A percentile compares a stretch with the other conserved stretches of the same genome.
Conservation (phyloP, 768 basidiomycete genomes). For the Agaricus subrufescens region DNA sequence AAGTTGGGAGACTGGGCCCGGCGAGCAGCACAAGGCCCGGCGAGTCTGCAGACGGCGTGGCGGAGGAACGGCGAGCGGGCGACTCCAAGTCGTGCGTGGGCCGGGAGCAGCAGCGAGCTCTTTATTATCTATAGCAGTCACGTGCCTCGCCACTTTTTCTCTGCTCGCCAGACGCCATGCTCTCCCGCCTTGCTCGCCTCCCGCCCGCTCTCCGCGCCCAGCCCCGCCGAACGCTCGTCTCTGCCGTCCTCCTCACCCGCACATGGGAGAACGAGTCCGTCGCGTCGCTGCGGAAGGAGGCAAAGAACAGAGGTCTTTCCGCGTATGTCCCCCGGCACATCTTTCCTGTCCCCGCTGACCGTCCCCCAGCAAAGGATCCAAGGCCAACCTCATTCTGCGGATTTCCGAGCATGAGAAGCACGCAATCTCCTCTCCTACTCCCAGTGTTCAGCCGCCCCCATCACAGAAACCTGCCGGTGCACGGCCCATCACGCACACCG, state of each 20-base stretch:
- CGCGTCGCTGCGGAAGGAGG: constrained; percentile 46
- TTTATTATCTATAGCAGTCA: too few relatives aligned
- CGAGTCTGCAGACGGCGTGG: too few relatives aligned
- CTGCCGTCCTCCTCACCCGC: constrained; percentile 51
- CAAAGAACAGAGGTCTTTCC: constrained; percentile 51
- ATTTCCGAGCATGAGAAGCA: constrained; percentile 45
- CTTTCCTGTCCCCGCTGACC: constrained; percentile 7
- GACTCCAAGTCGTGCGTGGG: too few relatives aligned
- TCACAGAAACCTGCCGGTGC: not conserved
- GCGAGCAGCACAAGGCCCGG: too few relatives aligned
- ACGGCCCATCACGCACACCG: not conserved
- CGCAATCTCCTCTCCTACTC: not conserved
- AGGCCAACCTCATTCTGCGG: constrained; percentile 49
- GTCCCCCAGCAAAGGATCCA: constrained; percentile 49
- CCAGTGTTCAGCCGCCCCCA: not conserved
- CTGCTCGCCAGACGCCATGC: constrained; percentile 4
- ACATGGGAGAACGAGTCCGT: constrained; percentile 52
- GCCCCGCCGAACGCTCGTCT: constrained; percentile 32
- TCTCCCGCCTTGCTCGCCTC: constrained; percentile 20
- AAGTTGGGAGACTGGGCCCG: not conserved
- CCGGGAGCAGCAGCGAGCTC: too few relatives aligned
- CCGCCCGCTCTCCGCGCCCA: not conserved
- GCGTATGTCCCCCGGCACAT: constrained; percentile 31
- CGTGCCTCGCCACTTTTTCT: not conserved
- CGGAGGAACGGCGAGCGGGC: too few relatives aligned